Base-by-base conservation (phyloP, 495 filamentous ascomycete species). In the Cenococcum geophilum region DNA sequence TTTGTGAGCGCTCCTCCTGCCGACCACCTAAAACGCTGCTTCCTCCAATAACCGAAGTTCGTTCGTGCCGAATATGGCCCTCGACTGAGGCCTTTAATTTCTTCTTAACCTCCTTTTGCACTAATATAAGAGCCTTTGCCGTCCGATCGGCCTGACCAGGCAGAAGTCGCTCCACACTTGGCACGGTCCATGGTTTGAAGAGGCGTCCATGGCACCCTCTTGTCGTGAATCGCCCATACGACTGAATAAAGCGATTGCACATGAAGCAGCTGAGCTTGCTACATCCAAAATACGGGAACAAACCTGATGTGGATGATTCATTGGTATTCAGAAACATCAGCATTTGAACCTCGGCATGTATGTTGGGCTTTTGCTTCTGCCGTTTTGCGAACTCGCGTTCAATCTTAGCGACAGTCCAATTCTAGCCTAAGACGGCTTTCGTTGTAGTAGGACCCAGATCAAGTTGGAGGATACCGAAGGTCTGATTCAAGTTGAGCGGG, bases 271-370 rank as follows among this genome's bases (percentile, higher is more conserved):
- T 40, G 14, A 53, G 37, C 49, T 54, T 54, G 47, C 58, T 60
- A 27, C 49, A 60, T 60, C 58, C 58, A 53, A 60, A 53, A 32
- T 60, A 60, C 22, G 58, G 35, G 4, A 60, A 25, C 53, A 54
- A 1, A 1, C 27, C 34, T 0, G 1, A 16, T 25, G 0, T 25
- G 0, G 58, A 54, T 20, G 49, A 16, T 14, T 54, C 40, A 22
- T 4, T 40, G 20, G 16, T 53, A 47, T 20, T 40, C 35, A 60
- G 20, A 42, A 40, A 43, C 0, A 60, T 25, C 11, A 60, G 18
- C 40, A 60, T 20, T 43, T 60, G 58, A 9, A 60, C 49, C n/a
- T 60, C 49, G n/a, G 47, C 47, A 22, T 60, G 49, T 11, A 53
- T 54, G 49, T 60, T 60, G 8, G 53, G 35, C 47, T 53, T 60